These are phyloP conservation scores for Fusarium floridanum DNA, from an alignment of 2,329 filamentous ascomycete genomes.

Conservation along the genomic window DNA sequence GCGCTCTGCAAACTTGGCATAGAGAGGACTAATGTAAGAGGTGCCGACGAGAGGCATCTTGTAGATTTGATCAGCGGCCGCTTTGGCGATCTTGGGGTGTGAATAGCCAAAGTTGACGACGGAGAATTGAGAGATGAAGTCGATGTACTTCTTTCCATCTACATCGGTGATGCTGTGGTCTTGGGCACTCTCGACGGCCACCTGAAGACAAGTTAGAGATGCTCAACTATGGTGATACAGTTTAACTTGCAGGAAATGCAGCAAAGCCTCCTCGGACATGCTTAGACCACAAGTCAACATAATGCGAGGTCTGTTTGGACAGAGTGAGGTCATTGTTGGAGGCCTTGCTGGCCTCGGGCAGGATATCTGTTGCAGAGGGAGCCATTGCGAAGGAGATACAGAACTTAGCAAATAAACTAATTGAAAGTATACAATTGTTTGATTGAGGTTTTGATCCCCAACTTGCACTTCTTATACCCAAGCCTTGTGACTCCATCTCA, in stretches of 20 bases:
- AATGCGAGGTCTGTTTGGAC: not conserved
- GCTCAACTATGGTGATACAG: not conserved
- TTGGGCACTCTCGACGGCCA: conserved; percentile 10
- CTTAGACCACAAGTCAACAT: conserved; percentile 9
- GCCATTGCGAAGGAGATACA: conserved; percentile 1
- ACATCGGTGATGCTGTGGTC: conserved; percentile 21
- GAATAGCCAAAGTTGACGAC: conserved; percentile 26
- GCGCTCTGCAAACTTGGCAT: conserved; percentile 21
- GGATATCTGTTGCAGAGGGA: conserved; percentile 5
- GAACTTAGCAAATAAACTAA: not conserved
- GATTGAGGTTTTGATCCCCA: accelerated
- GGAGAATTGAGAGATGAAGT: conserved; percentile 18
- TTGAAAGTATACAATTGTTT: not conserved
- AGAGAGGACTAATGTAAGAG: conserved; percentile 18
- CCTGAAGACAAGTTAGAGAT: conserved; percentile 2
- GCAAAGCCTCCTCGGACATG: conserved; percentile 14
- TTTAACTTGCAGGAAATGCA: conserved; percentile 6
- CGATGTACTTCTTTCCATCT: conserved; percentile 26
- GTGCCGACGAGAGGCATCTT: conserved; percentile 16
- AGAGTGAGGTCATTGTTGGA: not conserved
- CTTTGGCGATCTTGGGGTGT: conserved; percentile 15
- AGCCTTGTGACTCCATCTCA: not conserved
- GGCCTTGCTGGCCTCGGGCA: not conserved
- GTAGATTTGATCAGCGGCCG: conserved; percentile 10
- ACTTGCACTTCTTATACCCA: not conserved